Percentiles rank a stretch among this genome's conserved stretches.
Evolutionary conservation across 164 flowering plant species (phyloP).

Genomic region (Vitis labrusca): DNA sequence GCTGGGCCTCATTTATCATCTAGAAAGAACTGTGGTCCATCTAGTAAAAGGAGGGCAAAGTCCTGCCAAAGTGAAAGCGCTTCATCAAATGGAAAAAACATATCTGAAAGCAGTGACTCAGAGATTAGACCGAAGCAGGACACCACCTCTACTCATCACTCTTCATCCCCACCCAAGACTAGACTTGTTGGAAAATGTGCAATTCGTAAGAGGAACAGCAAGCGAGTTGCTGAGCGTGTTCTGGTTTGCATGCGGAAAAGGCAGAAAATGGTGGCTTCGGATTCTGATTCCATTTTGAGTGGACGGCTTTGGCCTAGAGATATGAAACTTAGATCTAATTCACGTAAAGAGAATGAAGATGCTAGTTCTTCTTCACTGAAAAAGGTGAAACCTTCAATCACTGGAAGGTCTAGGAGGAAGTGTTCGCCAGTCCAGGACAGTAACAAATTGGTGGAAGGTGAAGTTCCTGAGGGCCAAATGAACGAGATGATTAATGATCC

Average conservation of each 20-base stretch:
- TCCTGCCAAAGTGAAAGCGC: slow-evolving; percentile 77
- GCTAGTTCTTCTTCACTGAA: slow-evolving; percentile 55
- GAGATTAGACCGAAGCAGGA: slow-evolving; percentile 55
- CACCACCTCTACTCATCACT: slow-evolving; percentile 20
- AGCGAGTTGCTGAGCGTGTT: slow-evolving; percentile 77
- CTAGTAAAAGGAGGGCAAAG: slow-evolving; percentile 49
- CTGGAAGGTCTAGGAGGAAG: slow-evolving; percentile 55
- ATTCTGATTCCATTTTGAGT: slow-evolving; percentile 67
- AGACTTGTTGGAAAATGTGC: slow-evolving; percentile 51
- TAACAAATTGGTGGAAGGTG: slow-evolving; percentile 23
- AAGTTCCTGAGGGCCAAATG: slow-evolving; percentile 28
- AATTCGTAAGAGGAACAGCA: slow-evolving; percentile 58
- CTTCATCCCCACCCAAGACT: slow-evolving; percentile 44
- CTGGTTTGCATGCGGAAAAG: slow-evolving; percentile 59
- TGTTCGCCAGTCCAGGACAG: slow-evolving; percentile 28
- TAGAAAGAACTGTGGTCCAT: slow-evolving; percentile 45
- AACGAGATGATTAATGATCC: slow-evolving; percentile 35
- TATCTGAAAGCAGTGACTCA: slow-evolving; percentile 78
- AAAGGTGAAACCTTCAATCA: slow-evolving; percentile 43
- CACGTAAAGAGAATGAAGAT: slow-evolving; percentile 65
- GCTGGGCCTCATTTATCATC: slow-evolving; percentile 33
- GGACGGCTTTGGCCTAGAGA: slow-evolving; percentile 47
- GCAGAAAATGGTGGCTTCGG: slow-evolving; percentile 64
- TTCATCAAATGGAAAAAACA: slow-evolving; percentile 68
- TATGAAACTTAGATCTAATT: slow-evolving; percentile 52